phyloP scores from a whole-genome alignment of 139 green algal genomes.

The Coelastrella sp. region DNA sequence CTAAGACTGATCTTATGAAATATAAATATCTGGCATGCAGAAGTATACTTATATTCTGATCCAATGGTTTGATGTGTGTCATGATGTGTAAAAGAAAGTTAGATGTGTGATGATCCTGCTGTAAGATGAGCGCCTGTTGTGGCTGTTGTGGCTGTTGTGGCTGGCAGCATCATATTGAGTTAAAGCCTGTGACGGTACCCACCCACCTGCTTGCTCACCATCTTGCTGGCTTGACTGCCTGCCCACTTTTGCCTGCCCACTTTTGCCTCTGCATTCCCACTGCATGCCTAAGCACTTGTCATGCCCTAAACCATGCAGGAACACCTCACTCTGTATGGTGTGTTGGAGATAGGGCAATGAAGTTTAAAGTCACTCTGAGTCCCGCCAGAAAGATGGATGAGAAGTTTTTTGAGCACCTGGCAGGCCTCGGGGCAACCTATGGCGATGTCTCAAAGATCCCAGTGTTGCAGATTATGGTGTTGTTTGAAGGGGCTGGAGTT shows the following conservation, averaged over 20 bases:
- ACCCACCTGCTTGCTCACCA: not conserved
- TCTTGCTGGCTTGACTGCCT: not conserved
- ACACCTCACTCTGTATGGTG: not conserved
- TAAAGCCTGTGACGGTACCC: not conserved
- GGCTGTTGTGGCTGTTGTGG: not conserved
- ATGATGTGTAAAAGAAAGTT: not conserved
- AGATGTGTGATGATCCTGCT: not conserved
- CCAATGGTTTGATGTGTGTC: not conserved
- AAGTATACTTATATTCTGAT: no score
- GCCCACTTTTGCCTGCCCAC: not conserved
- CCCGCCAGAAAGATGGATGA: not conserved
- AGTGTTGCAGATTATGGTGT: not conserved
- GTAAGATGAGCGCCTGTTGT: not conserved
- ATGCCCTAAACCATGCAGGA: not conserved
- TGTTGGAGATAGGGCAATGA: not conserved
- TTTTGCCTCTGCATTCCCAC: not conserved
- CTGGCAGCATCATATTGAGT: not conserved
- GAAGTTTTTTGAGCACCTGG: not conserved
- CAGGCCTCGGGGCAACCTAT: not conserved
- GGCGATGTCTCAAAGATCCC: not conserved
- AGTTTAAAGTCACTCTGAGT: not conserved
- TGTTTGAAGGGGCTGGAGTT: not conserved
- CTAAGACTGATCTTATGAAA: no score
- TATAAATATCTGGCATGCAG: no score
- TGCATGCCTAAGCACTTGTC: not conserved